Evolutionary conservation across 2,329 filamentous ascomycete genomes (phyloP).

Genomic region (Cladosporium sp.): DNA sequence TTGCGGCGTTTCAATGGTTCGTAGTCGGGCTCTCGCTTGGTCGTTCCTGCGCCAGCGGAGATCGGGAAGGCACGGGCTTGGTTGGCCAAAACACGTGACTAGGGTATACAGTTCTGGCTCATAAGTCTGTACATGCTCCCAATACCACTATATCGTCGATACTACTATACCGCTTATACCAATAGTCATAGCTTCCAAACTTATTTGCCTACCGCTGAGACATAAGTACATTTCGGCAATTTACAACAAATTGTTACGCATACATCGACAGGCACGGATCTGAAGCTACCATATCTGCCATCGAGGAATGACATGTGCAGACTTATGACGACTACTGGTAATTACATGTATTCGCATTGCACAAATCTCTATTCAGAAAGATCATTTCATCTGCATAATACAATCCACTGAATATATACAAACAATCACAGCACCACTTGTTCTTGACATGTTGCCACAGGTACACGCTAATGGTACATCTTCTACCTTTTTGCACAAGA

Average conservation of each 20-base stretch:
- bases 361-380: neutral
- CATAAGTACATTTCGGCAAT: no score
- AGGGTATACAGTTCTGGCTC: no score
- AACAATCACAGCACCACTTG: constrained; percentile 1
- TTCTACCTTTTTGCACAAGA: constrained; percentile 26
- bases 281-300: no score
- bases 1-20: constrained; percentile 12
- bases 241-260: no score
- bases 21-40: neutral
- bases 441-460: constrained; percentile 7
- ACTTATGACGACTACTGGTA: no score
- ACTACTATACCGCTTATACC: no score
- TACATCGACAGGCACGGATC: no score
- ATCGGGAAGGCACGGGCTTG: neutral
- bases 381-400: neutral
- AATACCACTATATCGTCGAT: no score
- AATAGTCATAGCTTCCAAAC: no score
- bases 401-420: constrained; percentile 1
- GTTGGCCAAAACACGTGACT: neutral
- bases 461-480: constrained; percentile 30
- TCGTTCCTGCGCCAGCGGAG: neutral
- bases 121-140: neutral
- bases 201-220: no score
- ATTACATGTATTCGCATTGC: no score
- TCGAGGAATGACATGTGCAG: no score